Percentiles rank a stretch among this genome's conserved stretches.
Evolutionary conservation across 2,329 filamentous ascomycete species (phyloP).

Genomic region (Didymella pinodella): DNA sequence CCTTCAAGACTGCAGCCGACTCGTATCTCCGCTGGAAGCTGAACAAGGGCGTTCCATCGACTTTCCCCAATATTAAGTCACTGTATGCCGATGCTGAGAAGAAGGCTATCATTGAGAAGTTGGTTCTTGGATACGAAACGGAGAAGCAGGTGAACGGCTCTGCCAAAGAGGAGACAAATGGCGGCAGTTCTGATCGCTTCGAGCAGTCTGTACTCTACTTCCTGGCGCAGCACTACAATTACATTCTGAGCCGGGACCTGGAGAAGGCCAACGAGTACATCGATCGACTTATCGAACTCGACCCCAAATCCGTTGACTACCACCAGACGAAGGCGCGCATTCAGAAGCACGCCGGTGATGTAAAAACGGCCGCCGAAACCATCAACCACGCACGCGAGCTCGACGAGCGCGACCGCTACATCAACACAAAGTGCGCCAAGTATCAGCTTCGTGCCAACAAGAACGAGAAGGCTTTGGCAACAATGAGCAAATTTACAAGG

Average conservation of each 20-base stretch:
- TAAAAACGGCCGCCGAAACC: conserved; percentile 78
- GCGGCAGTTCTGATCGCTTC: conserved; percentile 66
- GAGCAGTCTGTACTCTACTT: conserved; percentile 87
- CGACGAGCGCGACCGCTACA: conserved; percentile 91
- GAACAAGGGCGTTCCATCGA: conserved; percentile 90
- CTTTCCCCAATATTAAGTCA: conserved; percentile 95
- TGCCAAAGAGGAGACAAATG: conserved; percentile 58
- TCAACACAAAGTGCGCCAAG: conserved; percentile 98
- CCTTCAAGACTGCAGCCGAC: conserved; percentile 80
- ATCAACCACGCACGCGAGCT: conserved; percentile 89
- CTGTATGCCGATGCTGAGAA: conserved; percentile 83
- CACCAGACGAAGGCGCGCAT: conserved; percentile 95
- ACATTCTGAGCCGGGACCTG: conserved; percentile 84
- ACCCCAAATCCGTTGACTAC: conserved; percentile 85
- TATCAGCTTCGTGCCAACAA: conserved; percentile 94
- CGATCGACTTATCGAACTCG: conserved; percentile 81
- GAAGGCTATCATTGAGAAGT: conserved; percentile 74
- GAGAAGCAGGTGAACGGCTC: conserved; percentile 63
- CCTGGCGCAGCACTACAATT: conserved; percentile 96
- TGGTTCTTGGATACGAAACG: conserved; percentile 81
- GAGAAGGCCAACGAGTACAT: conserved; percentile 81
- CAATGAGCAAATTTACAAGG: conserved; percentile 92
- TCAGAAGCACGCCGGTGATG: conserved; percentile 87
- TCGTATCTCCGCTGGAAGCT: conserved; percentile 84
- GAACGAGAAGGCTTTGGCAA: conserved; percentile 83